Conservation (phyloP, 768 basidiomycete genomes). For the Glaciozyma antarctica region DNA sequence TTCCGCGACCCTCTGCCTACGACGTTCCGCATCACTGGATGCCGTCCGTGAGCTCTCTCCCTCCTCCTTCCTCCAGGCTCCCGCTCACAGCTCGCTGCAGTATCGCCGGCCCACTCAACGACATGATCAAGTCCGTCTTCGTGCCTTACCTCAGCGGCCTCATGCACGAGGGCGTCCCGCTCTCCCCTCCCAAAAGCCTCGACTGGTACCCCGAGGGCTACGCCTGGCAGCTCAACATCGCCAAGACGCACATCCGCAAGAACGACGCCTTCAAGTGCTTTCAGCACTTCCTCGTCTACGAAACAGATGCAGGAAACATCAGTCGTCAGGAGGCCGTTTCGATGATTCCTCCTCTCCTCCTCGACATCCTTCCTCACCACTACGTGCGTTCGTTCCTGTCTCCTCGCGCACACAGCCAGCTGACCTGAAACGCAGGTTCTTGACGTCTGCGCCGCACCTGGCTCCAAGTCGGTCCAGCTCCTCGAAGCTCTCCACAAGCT, state of each 20-base stretch:
- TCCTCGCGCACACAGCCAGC: slow-evolving; percentile 3
- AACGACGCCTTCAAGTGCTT: slow-evolving; percentile 85
- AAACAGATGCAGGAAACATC: slow-evolving; percentile 95
- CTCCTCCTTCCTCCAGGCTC: slow-evolving; percentile 14
- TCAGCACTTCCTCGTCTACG: slow-evolving; percentile 90
- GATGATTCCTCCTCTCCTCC: slow-evolving; percentile 94
- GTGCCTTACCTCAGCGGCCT: slow-evolving; percentile 66
- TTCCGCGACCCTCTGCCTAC: slow-evolving; percentile 72
- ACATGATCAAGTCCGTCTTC: slow-evolving; percentile 64
- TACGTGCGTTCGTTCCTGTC: slow-evolving; percentile 39
- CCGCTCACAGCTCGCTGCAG: slow-evolving; percentile 46
- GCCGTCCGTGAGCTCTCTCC: slow-evolving; percentile 56
- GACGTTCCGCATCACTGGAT: slow-evolving; percentile 85
- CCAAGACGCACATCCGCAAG: slow-evolving; percentile 78
- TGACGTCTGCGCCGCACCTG: slow-evolving; percentile 98
- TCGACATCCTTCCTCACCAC: slow-evolving; percentile 91
- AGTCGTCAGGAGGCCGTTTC: slow-evolving; percentile 95
- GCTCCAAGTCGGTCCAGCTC: slow-evolving; percentile 96
- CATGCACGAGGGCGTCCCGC: slow-evolving; percentile 61
- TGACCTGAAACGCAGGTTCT: slow-evolving; percentile 51
- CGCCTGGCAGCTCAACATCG: slow-evolving; percentile 91
- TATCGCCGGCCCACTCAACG: slow-evolving; percentile 58
- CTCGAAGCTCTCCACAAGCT: slow-evolving; percentile 87
- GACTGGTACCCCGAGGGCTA: slow-evolving; percentile 93
- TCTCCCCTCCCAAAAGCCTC: slow-evolving; percentile 72